These are phyloP conservation scores for Cyberlindnera subsufficiens DNA, from an alignment of 805 yeast genomes.

Conservation along the genomic window DNA sequence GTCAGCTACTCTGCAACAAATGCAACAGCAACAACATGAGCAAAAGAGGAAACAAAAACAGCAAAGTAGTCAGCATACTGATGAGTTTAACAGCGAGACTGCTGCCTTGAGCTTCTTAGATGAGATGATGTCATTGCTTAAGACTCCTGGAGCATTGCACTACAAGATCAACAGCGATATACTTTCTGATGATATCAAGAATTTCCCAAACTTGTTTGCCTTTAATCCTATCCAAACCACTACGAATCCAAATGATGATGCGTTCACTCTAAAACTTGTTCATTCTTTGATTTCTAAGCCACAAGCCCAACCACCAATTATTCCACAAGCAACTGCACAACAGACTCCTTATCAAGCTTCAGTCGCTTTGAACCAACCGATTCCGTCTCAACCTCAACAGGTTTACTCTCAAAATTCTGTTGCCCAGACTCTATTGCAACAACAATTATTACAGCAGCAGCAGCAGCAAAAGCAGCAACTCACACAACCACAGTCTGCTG, in stretches of 20 bases:
- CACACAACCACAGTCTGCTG: constrained; percentile 14
- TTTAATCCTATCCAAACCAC: not conserved
- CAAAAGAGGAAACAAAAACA: constrained; percentile 22
- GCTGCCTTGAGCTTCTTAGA: constrained; percentile 43
- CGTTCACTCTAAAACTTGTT: constrained; percentile 29
- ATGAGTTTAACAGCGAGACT: constrained; percentile 33
- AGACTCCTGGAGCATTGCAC: constrained; percentile 22
- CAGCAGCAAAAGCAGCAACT: constrained; percentile 15
- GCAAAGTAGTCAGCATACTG: constrained; percentile 16
- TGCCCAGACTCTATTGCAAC: constrained; percentile 20
- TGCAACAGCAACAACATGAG: constrained; percentile 21
- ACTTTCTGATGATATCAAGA: not conserved
- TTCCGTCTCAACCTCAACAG: constrained; percentile 13
- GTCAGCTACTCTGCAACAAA: constrained; percentile 28
- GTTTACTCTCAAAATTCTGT: constrained; percentile 18
- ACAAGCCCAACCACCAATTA: not conserved
- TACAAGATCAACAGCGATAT: constrained; percentile 3
- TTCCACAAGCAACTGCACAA: constrained; percentile 16
- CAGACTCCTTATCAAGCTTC: constrained; percentile 15
- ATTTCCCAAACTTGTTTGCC: constrained; percentile 6
- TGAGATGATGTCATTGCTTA: constrained; percentile 38
- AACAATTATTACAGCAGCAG: constrained; percentile 26
- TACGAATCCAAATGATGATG: constrained; percentile 15
- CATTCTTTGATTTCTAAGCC: constrained; percentile 31
- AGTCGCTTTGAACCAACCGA: constrained; percentile 1